Conservation (phyloP, 345 rosid species). For the Citrus cavaleriei region DNA sequence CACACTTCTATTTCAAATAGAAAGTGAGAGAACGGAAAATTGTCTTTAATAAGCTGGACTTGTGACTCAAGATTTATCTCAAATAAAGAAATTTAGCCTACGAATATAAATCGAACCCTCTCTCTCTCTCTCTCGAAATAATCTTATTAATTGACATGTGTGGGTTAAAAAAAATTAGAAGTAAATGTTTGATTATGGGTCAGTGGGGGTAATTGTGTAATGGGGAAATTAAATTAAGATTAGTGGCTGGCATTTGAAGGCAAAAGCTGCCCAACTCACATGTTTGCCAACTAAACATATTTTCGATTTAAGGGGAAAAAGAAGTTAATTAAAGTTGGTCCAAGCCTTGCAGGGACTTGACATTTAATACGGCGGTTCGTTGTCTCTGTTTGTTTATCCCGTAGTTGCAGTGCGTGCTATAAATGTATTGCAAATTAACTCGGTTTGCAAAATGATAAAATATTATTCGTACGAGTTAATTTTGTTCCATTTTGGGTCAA, state of each 20-base stretch:
- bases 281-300: constrained; percentile 44
- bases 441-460: not conserved
- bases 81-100: too few species aligned
- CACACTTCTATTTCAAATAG: too few species aligned
- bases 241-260: constrained; percentile 5
- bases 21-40: too few species aligned
- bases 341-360: not conserved
- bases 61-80: too few species aligned
- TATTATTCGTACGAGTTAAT: not conserved
- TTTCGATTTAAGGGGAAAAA: not conserved
- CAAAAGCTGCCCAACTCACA: constrained; percentile 44
- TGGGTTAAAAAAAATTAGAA: not conserved
- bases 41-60: too few species aligned
- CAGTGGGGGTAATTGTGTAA: not conserved
- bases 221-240: not conserved
- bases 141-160: not conserved
- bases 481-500: not conserved
- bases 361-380: not conserved
- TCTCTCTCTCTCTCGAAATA: not conserved
- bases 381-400: not conserved
- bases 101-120: not conserved
- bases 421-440: not conserved
- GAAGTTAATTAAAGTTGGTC: not conserved
- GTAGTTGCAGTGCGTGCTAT: not conserved
- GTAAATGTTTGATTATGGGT: not conserved